Evolutionary conservation across 306 rosid genomes (phyloP).

Genomic region (Lithocarpus polystachyus): DNA sequence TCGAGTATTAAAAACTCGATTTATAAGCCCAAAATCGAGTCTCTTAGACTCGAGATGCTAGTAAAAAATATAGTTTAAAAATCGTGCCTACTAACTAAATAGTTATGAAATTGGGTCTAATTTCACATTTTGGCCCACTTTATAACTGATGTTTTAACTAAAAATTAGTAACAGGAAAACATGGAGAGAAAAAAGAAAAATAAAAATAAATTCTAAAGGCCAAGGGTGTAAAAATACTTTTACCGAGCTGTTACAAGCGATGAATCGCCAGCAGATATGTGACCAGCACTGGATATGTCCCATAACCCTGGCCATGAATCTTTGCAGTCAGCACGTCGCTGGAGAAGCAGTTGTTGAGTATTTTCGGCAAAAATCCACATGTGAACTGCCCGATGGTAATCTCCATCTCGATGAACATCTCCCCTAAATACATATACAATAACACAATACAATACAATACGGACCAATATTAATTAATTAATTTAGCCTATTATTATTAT

Average conservation of each 20-base stretch:
- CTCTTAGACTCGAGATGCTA: too few relatives aligned
- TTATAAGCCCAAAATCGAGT: too few relatives aligned
- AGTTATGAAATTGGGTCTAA: too few relatives aligned
- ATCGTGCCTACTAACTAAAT: too few relatives aligned
- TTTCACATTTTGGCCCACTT: too few relatives aligned
- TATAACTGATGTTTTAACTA: background rate
- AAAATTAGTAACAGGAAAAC: background rate
- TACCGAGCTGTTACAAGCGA: slow-evolving; percentile 80
- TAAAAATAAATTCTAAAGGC: background rate
- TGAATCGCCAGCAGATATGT: slow-evolving; percentile 78
- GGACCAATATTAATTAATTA: too few relatives aligned
- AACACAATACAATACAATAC: too few relatives aligned
- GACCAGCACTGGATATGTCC: slow-evolving; percentile 97
- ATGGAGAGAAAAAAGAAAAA: background rate
- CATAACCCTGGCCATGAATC: slow-evolving; percentile 87
- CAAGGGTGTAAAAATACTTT: background rate
- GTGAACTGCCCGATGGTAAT: slow-evolving; percentile 94
- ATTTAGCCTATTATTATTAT: too few relatives aligned
- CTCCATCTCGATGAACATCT: slow-evolving; percentile 85
- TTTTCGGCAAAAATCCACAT: slow-evolving; percentile 84
- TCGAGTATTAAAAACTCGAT: too few relatives aligned
- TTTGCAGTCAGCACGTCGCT: slow-evolving; percentile 75
- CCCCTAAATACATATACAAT: slow-evolving; percentile 22
- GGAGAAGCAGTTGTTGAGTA: slow-evolving; percentile 75
- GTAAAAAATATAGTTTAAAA: too few relatives aligned